A percentile compares a stretch with the other conserved stretches of the same genome.
phyloP scores from a whole-genome alignment of 2,329 filamentous ascomycete genomes.

The Colletotrichum sp. region DNA sequence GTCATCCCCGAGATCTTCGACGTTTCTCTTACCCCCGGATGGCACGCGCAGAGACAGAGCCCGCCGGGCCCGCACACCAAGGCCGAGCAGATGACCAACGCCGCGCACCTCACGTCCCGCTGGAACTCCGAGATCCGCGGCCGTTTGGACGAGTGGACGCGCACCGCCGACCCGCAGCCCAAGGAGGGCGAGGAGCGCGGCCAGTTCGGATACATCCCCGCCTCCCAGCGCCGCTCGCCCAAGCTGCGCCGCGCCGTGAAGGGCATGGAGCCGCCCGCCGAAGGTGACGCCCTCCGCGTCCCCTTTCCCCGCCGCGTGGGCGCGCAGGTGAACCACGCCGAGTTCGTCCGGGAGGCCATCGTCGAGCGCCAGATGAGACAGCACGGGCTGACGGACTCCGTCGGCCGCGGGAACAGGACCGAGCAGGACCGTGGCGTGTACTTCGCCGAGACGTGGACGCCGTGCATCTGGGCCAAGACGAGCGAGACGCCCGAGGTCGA shows the following conservation, averaged over 20 bases:
- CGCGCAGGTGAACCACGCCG: slow-evolving; percentile 44
- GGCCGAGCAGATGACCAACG: slow-evolving; percentile 60
- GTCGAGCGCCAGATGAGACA: slow-evolving; percentile 52
- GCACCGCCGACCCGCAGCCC: slow-evolving; percentile 27
- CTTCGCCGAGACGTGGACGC: slow-evolving; percentile 47
- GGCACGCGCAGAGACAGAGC: slow-evolving; percentile 45
- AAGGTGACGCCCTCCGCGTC: slow-evolving; percentile 30
- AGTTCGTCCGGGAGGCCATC: slow-evolving; percentile 48
- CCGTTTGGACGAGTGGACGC: slow-evolving; percentile 48
- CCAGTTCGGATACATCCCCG: background rate
- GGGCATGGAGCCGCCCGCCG: background rate
- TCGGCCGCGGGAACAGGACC: slow-evolving; percentile 43
- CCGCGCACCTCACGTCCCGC: slow-evolving; percentile 50
- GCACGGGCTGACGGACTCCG: slow-evolving; percentile 44
- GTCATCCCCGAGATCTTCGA: slow-evolving; percentile 59
- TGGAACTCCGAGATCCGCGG: slow-evolving; percentile 55
- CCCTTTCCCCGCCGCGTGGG: slow-evolving; percentile 45
- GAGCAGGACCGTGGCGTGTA: slow-evolving; percentile 34
- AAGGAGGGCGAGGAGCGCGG: background rate
- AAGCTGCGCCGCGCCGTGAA: background rate
- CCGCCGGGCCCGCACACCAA: slow-evolving; percentile 50
- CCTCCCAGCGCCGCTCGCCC: background rate
- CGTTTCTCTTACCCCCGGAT: slow-evolving; percentile 59
- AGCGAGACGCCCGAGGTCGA: background rate
- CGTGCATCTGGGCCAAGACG: slow-evolving; percentile 40